A percentile compares a stretch with the other conserved stretches of the same genome.
These are phyloP conservation scores for Dioszegia aurantiaca DNA, from an alignment of 768 basidiomycete species.

Conservation along the genomic window DNA sequence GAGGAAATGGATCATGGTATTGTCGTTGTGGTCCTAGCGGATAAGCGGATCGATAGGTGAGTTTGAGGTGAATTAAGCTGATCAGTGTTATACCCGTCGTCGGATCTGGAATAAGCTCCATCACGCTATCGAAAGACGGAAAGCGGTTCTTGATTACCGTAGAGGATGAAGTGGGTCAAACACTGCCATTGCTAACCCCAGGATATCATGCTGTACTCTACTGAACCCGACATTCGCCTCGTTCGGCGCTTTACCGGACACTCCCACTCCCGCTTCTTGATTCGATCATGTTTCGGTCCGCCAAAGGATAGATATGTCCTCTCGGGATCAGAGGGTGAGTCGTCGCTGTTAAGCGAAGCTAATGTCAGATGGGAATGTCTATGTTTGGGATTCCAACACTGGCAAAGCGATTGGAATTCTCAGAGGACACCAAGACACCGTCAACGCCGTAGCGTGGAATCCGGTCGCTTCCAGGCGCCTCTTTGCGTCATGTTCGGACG, in stretches of 20 bases:
- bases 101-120: slow-evolving; percentile 9
- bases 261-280: slow-evolving; percentile 74
- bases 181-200: slow-evolving; percentile 45
- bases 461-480: slow-evolving; percentile 72
- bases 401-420: slow-evolving; percentile 81
- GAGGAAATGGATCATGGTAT: slow-evolving; percentile 43
- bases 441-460: slow-evolving; percentile 97
- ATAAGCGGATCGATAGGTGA: slow-evolving; percentile 38
- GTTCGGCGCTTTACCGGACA: slow-evolving; percentile 83
- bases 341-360: slow-evolving; percentile 10
- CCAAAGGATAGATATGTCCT: slow-evolving; percentile 81
- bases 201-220: slow-evolving; percentile 88
- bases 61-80: slow-evolving; percentile 7
- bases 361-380: slow-evolving; percentile 77
- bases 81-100: background rate
- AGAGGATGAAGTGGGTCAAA: slow-evolving; percentile 7
- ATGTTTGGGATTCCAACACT: slow-evolving; percentile 90
- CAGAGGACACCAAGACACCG: slow-evolving; percentile 77
- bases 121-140: background rate
- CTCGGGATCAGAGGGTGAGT: slow-evolving; percentile 90
- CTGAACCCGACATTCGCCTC: slow-evolving; percentile 63
- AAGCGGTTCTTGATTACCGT: slow-evolving; percentile 11
- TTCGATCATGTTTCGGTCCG: slow-evolving; percentile 92
- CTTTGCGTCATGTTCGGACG: slow-evolving; percentile 97
- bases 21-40: slow-evolving; percentile 28